Evolutionary conservation across 148 eudicot genomes (phyloP), one percentile per base, ranked within the genome.

Genomic region (Fallopia convolvulus): DNA sequence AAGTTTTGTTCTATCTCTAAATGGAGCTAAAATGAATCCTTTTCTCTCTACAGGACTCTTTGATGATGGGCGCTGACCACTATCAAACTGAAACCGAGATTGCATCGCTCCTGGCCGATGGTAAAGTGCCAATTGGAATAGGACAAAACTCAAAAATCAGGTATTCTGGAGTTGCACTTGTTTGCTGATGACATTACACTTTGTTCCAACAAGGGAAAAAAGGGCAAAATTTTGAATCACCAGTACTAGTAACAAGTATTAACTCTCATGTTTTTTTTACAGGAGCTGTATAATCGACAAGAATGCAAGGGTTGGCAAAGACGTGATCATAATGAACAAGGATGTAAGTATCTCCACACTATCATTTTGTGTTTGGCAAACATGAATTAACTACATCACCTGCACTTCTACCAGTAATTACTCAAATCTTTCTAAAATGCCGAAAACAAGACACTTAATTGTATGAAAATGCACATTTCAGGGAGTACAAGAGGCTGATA

Each of bases 41-140:
- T 26, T 26, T 74, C 70, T 26, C 32, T 68, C 56, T 58, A 26
- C 77, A 95, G 99, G 97, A 93, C 82, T 87, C 99, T 17, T 81
- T 95, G 83, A 93, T 95, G 98, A 72, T 91, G 91, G 99, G 99
- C 56, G 98, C 99, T 50, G 99, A 95, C 77, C 58, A 70, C 71
- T 95, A 95, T 80, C 99, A 95, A 80, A 95, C 99, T 73, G 99
- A 95, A 77, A 78, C 98, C n/a, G 99, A 95, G 79, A 95, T 95
- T 73, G 99, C 97, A 30, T 90, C 97, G 42, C 87, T 90, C 71
- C 75, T 93, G 10, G 99, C 99, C 1, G 89, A 89, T 74, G 99
- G 97, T 61, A 91, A 96, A 79, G 94, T 93, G 48, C 99, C 98
- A 21, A 88, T 96, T 12, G 99, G 99, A 56, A 87, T 96, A 42